Conservation (phyloP, 176 grass and related monocot species). For the Melocanna baccifera region DNA sequence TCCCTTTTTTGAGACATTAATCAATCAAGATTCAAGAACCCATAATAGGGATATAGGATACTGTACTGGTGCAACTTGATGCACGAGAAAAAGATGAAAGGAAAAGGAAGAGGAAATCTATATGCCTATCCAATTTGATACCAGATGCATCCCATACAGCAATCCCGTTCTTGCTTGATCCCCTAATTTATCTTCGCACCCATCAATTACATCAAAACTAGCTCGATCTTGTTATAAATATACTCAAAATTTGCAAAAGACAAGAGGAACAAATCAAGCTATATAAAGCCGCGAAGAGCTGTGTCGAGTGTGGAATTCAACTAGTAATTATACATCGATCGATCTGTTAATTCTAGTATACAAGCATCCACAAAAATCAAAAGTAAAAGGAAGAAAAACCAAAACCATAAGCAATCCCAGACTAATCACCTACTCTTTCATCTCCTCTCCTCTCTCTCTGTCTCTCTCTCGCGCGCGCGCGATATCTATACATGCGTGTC, state of each 20-base stretch:
- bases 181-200: background rate
- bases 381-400: background rate
- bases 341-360: slow-evolving; percentile 31
- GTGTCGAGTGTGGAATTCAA: background rate
- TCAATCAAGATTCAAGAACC: slow-evolving; percentile 2
- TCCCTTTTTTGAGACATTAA: background rate
- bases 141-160: background rate
- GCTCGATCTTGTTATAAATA: background rate
- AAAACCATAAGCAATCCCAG: background rate
- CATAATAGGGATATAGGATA: background rate
- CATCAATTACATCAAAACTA: background rate
- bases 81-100: background rate
- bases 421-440: slow-evolving; percentile 11
- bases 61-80: background rate
- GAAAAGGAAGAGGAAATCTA: background rate
- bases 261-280: background rate
- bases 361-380: slow-evolving; percentile 31
- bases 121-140: background rate
- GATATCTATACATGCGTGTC: background rate
- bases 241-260: background rate
- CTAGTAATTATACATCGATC: slow-evolving; percentile 36
- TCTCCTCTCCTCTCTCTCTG: slow-evolving; percentile 5
- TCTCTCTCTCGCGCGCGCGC: background rate
- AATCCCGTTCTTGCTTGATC: background rate
- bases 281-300: background rate